Evolutionary conservation across 23 red algal genomes (phyloP), one percentile per base, ranked within the genome.

Genomic region (Gracilaria domingensis): DNA sequence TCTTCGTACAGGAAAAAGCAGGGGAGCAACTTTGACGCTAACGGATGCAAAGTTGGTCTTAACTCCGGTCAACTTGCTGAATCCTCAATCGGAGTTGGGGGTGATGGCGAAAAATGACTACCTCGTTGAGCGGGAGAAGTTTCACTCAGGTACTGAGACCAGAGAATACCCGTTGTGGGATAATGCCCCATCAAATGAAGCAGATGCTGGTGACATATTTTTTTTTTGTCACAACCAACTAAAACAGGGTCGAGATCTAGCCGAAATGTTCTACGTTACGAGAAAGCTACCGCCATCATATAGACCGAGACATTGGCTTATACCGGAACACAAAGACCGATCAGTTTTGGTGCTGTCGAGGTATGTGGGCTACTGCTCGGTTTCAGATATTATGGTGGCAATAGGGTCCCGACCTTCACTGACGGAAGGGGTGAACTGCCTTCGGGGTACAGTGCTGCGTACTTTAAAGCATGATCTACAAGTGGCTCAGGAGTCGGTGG

Each of bases 191-290:
- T 30, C 36, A 2, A 34, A 34, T 23, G 25, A 56, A 4, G 44
- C 34, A 16, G 62, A 0, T 3, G 62, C 35, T 0, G 82, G 58
- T 6, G 82, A 86, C 40, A 20, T 66, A 5, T 86, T 86, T 50
- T 24, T 53, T 4, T 86, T 72, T 56, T 86, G 82, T 30, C 82
- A 86, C 23, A 86, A 86, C 34, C 82, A 86, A 47, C 0, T 34
- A 0, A 12, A 4, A 0, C 1, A 72, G 1, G 66, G 66, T n/a
- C 57, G 55, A 28, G 82, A 86, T 47, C 61, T 86, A 6, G 82
- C 82, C 1, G 82, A 86, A 72, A n/a, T 86, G 17, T 86, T 86
- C 28, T 28, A 86, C 29, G 28, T 86, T 3, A 86, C 82, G 4
- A 28, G 18, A 26, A 66, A 28, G 1, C 25, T 45, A 36, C 44